Evolutionary conservation across 2,329 filamentous ascomycete species (phyloP).

Genomic region (Neopestalotiopsis sp.): DNA sequence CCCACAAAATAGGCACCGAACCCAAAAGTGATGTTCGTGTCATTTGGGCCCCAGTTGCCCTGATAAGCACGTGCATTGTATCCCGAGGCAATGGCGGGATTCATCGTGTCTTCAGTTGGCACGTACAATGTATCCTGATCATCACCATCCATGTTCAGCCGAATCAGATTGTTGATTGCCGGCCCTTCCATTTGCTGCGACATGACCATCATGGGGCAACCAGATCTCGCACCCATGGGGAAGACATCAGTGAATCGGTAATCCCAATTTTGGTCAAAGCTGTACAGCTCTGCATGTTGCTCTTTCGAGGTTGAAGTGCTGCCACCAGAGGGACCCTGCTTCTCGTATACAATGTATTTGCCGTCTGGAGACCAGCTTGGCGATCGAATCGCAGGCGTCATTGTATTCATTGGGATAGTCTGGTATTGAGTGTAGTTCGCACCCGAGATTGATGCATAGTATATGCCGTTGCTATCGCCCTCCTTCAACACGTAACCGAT

Average conservation of each 20-base stretch:
- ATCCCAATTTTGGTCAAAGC: background rate
- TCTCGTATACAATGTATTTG: constrained; percentile 4
- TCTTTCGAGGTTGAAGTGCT: background rate
- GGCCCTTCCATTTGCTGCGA: background rate
- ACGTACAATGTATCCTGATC: background rate
- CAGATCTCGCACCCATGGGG: background rate
- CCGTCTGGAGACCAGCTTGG: constrained; percentile 6
- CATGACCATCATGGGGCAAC: background rate
- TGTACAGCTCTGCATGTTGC: background rate
- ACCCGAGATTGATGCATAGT: background rate
- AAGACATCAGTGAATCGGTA: constrained; percentile 3
- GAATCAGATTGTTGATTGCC: background rate
- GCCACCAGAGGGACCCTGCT: background rate
- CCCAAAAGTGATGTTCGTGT: constrained; percentile 3
- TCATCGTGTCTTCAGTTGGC: background rate
- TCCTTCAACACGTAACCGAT: constrained; percentile 1
- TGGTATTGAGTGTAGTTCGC: background rate
- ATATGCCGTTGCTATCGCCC: background rate
- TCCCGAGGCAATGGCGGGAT: background rate
- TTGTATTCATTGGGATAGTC: background rate
- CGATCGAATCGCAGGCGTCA: background rate
- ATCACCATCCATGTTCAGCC: background rate
- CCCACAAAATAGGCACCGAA: background rate
- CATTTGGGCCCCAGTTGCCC: background rate
- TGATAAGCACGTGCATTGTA: constrained; percentile 2